Conservation (phyloP, 345 rosid genomes). For the Noccaea bulbosa region DNA sequence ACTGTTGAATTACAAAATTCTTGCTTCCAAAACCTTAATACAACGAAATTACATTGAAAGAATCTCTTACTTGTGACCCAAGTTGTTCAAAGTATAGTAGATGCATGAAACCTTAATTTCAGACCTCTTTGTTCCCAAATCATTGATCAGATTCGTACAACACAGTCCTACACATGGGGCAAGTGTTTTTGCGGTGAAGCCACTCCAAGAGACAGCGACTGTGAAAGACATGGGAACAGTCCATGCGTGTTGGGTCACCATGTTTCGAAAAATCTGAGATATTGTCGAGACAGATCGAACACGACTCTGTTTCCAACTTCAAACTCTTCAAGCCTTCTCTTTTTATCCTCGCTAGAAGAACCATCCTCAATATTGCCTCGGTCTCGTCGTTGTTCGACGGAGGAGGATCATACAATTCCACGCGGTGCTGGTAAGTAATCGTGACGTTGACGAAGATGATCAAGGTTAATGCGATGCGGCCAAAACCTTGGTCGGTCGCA, state of each 20-base stretch:
- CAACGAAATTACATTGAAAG: too few relatives aligned
- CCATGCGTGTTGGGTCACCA: not conserved
- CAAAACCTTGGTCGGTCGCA: not conserved
- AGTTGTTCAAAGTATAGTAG: not conserved
- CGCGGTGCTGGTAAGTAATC: not conserved
- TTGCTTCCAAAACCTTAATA: not conserved
- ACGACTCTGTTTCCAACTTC: constrained; percentile 27
- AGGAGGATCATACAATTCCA: not conserved
- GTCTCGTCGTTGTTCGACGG: not conserved
- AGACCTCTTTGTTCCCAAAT: not conserved
- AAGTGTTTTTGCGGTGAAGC: constrained; percentile 23
- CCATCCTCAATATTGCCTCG: not conserved
- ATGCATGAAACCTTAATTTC: constrained; percentile 16
- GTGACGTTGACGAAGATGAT: not conserved
- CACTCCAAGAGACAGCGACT: constrained; percentile 18
- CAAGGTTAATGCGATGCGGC: not conserved
- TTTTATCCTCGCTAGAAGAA: not conserved
- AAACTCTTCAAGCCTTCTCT: not conserved
- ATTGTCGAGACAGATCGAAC: constrained; percentile 31
- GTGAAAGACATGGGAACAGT: constrained; percentile 32
- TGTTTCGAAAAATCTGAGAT: constrained; percentile 6
- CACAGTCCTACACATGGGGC: constrained; percentile 28
- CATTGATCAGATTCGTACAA: constrained; percentile 4
- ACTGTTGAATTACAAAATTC: not conserved
- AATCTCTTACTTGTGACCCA: not conserved